phyloP scores from a whole-genome alignment of 495 filamentous ascomycete genomes.

The Bathelium albidoporum region DNA sequence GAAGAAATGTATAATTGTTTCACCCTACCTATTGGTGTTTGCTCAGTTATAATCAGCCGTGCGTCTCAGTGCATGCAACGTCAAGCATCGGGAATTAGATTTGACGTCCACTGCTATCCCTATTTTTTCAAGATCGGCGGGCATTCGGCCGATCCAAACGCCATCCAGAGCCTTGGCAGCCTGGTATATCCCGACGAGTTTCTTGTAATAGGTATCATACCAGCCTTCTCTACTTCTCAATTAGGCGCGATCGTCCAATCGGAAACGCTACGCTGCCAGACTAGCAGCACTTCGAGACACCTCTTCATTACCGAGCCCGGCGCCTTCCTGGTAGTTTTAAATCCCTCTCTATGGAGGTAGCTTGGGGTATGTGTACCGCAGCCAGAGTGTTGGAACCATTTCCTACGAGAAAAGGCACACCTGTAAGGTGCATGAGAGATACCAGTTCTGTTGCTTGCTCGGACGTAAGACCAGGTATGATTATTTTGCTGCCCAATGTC shows the following conservation, averaged over 20 bases:
- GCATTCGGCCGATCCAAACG: background rate
- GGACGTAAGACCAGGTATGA: background rate
- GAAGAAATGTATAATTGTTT: too few relatives aligned
- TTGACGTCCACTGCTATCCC: too few relatives aligned
- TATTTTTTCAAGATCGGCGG: background rate
- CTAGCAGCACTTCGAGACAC: conserved; percentile 25
- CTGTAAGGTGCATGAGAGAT: background rate
- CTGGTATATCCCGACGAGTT: conserved; percentile 28
- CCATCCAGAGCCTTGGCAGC: background rate
- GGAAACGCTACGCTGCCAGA: conserved; percentile 24
- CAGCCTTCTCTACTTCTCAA: conserved; percentile 24
- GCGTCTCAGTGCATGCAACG: too few relatives aligned
- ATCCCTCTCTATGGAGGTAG: background rate
- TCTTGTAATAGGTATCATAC: conserved; percentile 28
- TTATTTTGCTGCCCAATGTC: background rate
- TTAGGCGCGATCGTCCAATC: conserved; percentile 28
- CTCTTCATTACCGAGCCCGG: conserved; percentile 27
- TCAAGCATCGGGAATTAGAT: too few relatives aligned
- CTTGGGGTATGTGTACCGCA: background rate
- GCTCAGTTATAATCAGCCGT: too few relatives aligned
- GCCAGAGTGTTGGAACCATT: background rate
- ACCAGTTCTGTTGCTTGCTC: background rate
- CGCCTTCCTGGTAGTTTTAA: background rate
- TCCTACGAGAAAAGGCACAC: background rate
- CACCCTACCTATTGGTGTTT: too few relatives aligned